Base-by-base conservation (phyloP, 257 asterid genomes). In the Linderniella brevidens region DNA sequence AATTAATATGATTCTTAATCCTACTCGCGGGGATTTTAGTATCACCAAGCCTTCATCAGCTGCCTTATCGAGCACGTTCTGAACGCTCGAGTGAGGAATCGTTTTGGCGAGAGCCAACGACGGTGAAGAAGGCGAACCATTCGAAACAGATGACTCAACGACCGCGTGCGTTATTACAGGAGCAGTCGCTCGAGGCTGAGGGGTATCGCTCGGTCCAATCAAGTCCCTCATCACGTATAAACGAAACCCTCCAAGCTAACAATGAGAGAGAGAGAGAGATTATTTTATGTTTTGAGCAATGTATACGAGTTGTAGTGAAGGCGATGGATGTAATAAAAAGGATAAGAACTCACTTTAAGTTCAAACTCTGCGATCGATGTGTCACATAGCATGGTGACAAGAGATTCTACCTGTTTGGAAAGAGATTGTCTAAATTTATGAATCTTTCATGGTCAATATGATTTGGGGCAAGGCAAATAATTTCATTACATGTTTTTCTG, bases 331-430 rank as follows among this genome's bases (percentile, higher is more conserved):
- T 39, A 35, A 32, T 47, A 17, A 36, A 36, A 16, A 20, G 47
- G 19, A 53, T 18, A 37, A 42, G 1, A 42, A 54, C 79, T 69
- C 55, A 87, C 95, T 65, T 83, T 87, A 45, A 87, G 73, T 54
- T 87, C 90, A 56, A 87, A 62, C 72, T 83, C 88, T 0, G 93
- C 93, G 19, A 87, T 80, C 57, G 97, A 80, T 48, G 97, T 73
- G 66, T 77, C 84, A 37, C 97, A 83, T 57, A 87, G 63, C 19
- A 56, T 61, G 1, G 69, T 53, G 67, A 87, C 64, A 48, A 87
- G 86, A 49, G 79, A 75, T 62, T 87, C 88, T 57, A 87, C 84
- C 97, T 83, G 90, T 48, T 65, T 64, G 59, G 58, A 14, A 25
- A 2, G 32, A 25, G 32, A 25, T 25, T 6, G 32, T 25, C 32